phyloP scores from a whole-genome alignment of 371 early-diverging fungal genomes.

The Fennellomyces sp. region DNA sequence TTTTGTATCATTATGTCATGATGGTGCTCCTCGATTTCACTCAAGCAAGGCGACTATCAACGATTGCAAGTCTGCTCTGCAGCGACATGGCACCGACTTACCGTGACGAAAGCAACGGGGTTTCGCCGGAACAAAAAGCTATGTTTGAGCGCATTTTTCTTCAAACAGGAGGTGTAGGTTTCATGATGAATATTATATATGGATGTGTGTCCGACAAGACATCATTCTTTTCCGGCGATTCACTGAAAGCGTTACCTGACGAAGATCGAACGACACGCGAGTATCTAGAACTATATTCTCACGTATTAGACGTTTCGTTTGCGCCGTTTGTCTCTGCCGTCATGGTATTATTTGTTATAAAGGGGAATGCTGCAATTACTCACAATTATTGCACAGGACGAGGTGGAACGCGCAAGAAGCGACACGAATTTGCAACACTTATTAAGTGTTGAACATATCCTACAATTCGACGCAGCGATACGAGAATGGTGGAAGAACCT shows the following conservation, averaged over 20 bases:
- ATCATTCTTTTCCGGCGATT: background rate
- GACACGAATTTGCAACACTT: too few species aligned
- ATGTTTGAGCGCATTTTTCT: background rate
- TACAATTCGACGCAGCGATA: background rate
- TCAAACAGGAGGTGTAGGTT: background rate
- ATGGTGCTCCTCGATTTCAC: background rate
- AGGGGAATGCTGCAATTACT: too few species aligned
- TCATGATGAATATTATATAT: background rate
- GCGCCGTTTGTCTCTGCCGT: background rate
- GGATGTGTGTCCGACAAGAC: background rate
- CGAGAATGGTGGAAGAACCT: slow-evolving; percentile 3
- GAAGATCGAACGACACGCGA: background rate
- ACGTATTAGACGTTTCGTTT: background rate
- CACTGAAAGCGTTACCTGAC: background rate
- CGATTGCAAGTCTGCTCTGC: background rate
- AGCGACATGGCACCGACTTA: background rate
- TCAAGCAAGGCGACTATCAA: slow-evolving; percentile 3
- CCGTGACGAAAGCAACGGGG: too few species aligned
- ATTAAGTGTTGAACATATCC: background rate
- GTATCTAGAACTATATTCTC: background rate
- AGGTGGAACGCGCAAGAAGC: background rate
- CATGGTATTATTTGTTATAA: too few species aligned
- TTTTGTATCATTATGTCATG: background rate
- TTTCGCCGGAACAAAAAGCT: too few species aligned
- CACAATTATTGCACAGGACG: background rate